Evolutionary conservation across 192 early-diverging fungal genomes (phyloP).

Genomic region (Lobulomyces angularis): DNA sequence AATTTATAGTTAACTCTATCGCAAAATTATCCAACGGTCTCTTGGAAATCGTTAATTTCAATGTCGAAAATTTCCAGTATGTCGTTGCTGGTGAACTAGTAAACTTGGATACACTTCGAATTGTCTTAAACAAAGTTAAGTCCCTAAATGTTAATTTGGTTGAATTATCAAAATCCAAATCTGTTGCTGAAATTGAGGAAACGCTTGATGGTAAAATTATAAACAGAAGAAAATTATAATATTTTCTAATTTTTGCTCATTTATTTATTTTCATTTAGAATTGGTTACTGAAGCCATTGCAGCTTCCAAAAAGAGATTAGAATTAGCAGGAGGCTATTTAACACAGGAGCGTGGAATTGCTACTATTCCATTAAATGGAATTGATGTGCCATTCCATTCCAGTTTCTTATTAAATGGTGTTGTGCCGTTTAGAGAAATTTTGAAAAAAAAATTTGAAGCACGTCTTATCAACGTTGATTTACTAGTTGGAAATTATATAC

Average conservation of each 20-base stretch:
- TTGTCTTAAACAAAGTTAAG: conserved; percentile 79
- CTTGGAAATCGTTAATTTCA: conserved; percentile 93
- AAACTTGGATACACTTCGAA: conserved; percentile 67
- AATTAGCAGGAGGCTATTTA: conserved; percentile 44
- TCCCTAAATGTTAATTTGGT: conserved; percentile 72
- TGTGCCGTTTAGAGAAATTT: conserved; percentile 77
- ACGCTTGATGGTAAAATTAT: conserved; percentile 61
- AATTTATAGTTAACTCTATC: conserved; percentile 70
- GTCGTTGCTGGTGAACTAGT: conserved; percentile 79
- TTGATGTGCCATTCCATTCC: conserved; percentile 97
- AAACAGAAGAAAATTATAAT: no score
- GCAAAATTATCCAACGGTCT: conserved; percentile 62
- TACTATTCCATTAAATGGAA: conserved; percentile 79
- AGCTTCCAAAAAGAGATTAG: conserved; percentile 52
- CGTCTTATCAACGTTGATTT: conserved; percentile 68
- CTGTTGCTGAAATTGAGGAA: conserved; percentile 72
- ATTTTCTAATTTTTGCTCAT: no score
- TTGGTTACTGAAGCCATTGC: conserved; percentile 60
- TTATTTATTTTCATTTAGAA: no score
- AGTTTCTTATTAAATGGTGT: conserved; percentile 85
- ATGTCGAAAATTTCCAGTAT: conserved; percentile 95
- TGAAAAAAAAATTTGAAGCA: conserved; percentile 73
- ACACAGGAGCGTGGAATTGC: conserved; percentile 74
- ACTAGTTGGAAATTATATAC: conserved; percentile 80
- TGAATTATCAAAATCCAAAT: conserved; percentile 72